These are phyloP conservation scores for Ustilago crameri DNA, from an alignment of 1,284 basidiomycete species.

Conservation along the genomic window DNA sequence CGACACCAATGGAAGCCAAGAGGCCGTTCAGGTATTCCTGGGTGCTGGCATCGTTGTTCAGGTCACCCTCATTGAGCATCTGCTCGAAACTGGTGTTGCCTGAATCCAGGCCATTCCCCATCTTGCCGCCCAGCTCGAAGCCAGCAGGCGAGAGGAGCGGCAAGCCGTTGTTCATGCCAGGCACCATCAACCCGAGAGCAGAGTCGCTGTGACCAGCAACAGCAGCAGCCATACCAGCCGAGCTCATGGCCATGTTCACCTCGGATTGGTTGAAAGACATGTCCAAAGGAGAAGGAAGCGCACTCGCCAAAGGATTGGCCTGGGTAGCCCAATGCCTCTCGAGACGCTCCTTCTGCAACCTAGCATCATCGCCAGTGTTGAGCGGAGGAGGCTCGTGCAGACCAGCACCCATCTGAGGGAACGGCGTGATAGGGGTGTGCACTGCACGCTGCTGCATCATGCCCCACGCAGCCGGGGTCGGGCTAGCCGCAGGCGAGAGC, in stretches of 20 bases:
- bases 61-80: constrained; percentile 34
- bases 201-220: constrained; percentile 16
- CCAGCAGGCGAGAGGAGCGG: constrained; percentile 34
- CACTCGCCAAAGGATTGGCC: constrained; percentile 22
- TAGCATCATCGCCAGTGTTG: constrained; percentile 47
- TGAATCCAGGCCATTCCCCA: constrained; percentile 25
- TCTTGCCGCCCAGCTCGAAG: constrained; percentile 27
- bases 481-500: constrained; percentile 40
- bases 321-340: constrained; percentile 57
- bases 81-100: constrained; percentile 47
- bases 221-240: constrained; percentile 26
- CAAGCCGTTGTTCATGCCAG: constrained; percentile 19
- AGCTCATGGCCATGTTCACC: constrained; percentile 22
- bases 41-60: constrained; percentile 38
- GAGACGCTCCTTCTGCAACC: constrained; percentile 57
- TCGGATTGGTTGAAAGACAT: constrained; percentile 41
- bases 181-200: constrained; percentile 34
- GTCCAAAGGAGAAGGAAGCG: constrained; percentile 48
- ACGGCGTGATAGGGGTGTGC: constrained; percentile 59
- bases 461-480: constrained; percentile 55
- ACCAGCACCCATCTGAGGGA: constrained; percentile 47
- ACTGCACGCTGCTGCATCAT: constrained; percentile 59
- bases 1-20: constrained; percentile 50
- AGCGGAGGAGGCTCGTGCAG: constrained; percentile 54
- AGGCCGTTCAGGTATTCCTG: constrained; percentile 48